Percentiles rank a stretch among this genome's conserved stretches.
phyloP scores from a whole-genome alignment of 345 rosid genomes.

The Salix viminalis region DNA sequence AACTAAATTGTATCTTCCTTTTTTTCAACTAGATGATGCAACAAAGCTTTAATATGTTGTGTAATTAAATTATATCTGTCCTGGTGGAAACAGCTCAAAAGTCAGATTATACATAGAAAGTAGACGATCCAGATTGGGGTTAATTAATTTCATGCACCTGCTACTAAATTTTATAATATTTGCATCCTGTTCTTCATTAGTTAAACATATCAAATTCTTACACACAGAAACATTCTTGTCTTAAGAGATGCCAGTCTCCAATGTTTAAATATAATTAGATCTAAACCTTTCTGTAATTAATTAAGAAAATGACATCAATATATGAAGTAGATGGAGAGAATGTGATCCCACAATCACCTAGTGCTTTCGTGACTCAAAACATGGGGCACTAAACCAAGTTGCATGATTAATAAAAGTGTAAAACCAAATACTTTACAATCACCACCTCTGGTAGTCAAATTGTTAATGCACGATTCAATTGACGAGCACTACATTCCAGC shows the following conservation, averaged over 20 bases:
- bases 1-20: not conserved
- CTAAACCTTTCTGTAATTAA: too few relatives aligned
- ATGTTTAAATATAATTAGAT: not conserved
- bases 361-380: slow-evolving; percentile 32
- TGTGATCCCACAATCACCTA: slow-evolving; percentile 7
- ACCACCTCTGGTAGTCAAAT: not conserved
- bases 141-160: not conserved
- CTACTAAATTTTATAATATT: not conserved
- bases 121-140: not conserved
- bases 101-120: not conserved
- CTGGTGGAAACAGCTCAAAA: not conserved
- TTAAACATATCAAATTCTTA: not conserved
- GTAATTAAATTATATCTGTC: too few relatives aligned
- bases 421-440: not conserved
- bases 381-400: slow-evolving; percentile 21
- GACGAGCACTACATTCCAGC: slow-evolving; percentile 5
- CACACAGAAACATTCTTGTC: not conserved
- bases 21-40: not conserved
- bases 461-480: not conserved
- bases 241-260: not conserved
- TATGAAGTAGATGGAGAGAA: slow-evolving; percentile 3
- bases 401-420: slow-evolving; percentile 6
- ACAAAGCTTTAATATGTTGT: not conserved
- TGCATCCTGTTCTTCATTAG: not conserved
- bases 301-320: slow-evolving; percentile 2